Base-by-base conservation (phyloP, 176 grass and related monocot genomes). In the Cenchrus fungigraminus region DNA sequence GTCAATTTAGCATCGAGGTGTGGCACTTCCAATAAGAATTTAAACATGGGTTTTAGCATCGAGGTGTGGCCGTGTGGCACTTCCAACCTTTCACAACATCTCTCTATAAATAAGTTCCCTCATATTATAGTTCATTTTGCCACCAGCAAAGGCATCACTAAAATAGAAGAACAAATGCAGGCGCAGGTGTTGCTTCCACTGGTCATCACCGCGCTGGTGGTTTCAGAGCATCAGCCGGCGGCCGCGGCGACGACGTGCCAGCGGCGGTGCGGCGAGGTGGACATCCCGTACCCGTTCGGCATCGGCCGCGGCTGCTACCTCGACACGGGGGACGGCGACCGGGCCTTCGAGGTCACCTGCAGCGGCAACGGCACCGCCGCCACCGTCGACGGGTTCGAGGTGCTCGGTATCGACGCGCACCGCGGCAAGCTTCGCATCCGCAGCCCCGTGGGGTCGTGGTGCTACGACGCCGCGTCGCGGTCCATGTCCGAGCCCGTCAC, bases 271-370 rank as follows among this genome's bases (percentile, higher is more conserved):
- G 92, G 89, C 64, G 16, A 47, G 2, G 44, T 94, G 17, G n/a
- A 68, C 20, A 87, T 94, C 51, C 80, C 79, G 4, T 91, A 87
- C 58, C 92, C 89, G 6, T 91, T 94, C 73, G 89, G 92, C 61
- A 89, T 94, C 51, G 89, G 87, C 64, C 45, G 46, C 8, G 66
- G 65, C 16, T 94, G 92, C 66, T 91, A 40, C 57, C 65, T 77
- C 4, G 75, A 67, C 15, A 73, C 82, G 16, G 57, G 46, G 0
- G 17, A 20, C 46, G 8, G 59, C 67, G 16, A n/a, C 17, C 67
- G 17, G 31, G 3, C 83, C 28, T 94, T 94, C 61, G 65, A 70
- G 43, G 58, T 91, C 19, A 69, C 69, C 57, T 94, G 89, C 84
- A 82, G 47, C 56, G n/a, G 9, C 17, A 51, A 53, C 34, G 66